Evolutionary conservation across 805 yeast genomes (phyloP).

Genomic region (Starmerella geochares): DNA sequence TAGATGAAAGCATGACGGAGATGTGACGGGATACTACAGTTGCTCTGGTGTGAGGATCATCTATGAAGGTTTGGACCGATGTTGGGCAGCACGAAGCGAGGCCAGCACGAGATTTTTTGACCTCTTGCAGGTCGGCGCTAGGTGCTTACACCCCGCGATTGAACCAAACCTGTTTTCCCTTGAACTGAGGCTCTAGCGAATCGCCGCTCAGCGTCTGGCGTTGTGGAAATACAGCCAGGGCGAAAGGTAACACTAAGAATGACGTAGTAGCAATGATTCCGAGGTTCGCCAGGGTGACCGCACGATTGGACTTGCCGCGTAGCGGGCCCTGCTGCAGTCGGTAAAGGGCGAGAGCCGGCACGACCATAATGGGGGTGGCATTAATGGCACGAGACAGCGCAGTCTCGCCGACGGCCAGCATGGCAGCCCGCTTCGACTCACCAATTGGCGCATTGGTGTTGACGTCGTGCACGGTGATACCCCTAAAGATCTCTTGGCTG

Average conservation of each 20-base stretch:
- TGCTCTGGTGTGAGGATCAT: too few species aligned
- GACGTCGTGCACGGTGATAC: conserved; percentile 35
- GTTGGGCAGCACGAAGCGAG: too few species aligned
- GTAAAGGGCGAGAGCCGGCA: conserved; percentile 81
- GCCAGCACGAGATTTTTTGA: too few species aligned
- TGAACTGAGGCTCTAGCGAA: conserved; percentile 56
- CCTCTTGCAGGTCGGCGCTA: too few species aligned
- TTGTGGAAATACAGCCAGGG: conserved; percentile 92
- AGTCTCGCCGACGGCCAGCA: conserved; percentile 91
- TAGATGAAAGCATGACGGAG: too few species aligned
- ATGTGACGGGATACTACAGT: too few species aligned
- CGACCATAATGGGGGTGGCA: conserved; percentile 95
- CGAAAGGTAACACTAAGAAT: conserved; percentile 83
- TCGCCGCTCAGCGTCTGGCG: conserved; percentile 51
- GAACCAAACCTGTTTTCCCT: conserved; percentile 59
- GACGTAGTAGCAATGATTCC: conserved; percentile 81
- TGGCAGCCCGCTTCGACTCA: conserved; percentile 74
- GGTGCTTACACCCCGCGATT: conserved; percentile 76
- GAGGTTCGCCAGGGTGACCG: conserved; percentile 64
- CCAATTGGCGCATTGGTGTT: conserved; percentile 41
- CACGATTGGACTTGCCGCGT: conserved; percentile 53
- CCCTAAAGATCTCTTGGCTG: conserved; percentile 73
- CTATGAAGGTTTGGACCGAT: too few species aligned
- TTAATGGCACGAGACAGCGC: conserved; percentile 90
- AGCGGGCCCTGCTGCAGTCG: conserved; percentile 61